Evolutionary conservation across 2,329 filamentous ascomycete genomes (phyloP).

Genomic region (Chaetomium strumarium): DNA sequence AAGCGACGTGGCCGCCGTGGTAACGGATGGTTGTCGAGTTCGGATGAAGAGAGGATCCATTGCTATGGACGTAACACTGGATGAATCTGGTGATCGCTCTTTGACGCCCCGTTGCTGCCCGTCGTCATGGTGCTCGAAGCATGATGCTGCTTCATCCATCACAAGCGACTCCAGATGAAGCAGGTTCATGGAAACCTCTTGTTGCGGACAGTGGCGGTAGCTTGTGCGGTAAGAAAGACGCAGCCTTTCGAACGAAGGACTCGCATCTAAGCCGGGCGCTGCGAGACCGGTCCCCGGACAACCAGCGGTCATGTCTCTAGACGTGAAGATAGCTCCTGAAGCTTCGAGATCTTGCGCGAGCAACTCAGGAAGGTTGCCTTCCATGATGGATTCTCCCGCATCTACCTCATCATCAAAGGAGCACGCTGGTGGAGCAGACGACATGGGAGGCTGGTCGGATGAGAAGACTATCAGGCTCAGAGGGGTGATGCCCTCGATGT

Average conservation of each 20-base stretch:
- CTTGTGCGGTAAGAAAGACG: constrained; percentile 6
- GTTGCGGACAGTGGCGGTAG: not conserved
- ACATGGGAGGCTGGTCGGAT: not conserved
- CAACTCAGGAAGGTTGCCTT: constrained; percentile 49
- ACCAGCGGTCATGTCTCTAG: constrained; percentile 49
- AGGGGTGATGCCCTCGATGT: constrained; percentile 17
- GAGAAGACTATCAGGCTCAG: constrained; percentile 12
- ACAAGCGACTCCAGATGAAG: not conserved
- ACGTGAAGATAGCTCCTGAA: constrained; percentile 42
- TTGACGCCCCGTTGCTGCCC: not conserved
- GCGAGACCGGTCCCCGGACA: constrained; percentile 36
- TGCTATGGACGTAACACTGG: constrained; percentile 33
- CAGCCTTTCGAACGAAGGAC: constrained; percentile 2
- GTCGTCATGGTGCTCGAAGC: not conserved
- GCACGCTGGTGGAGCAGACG: not conserved
- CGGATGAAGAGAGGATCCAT: constrained; percentile 31
- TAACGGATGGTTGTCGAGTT: constrained; percentile 34
- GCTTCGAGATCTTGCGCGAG: constrained; percentile 49
- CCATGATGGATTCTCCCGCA: constrained; percentile 21
- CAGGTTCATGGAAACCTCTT: not conserved
- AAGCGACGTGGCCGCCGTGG: constrained; percentile 37
- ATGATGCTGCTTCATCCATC: not conserved
- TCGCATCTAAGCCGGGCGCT: constrained; percentile 20
- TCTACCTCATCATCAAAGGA: constrained; percentile 9
- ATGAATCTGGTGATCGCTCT: constrained; percentile 24